Conservation (phyloP, 2,329 filamentous ascomycete species). For the Alternaria triticina region DNA sequence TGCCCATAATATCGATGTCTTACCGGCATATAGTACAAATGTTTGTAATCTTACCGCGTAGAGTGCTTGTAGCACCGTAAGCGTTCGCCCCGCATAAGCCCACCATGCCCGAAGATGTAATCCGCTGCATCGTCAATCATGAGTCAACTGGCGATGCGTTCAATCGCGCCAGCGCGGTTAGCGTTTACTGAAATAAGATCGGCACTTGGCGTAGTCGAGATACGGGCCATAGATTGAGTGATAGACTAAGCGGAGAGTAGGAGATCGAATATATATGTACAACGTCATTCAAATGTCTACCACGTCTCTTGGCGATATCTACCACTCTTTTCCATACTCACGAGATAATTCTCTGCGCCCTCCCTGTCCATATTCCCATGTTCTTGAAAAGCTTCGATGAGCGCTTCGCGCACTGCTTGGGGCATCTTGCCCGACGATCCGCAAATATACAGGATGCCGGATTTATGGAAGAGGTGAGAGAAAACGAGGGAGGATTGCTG, state of each 20-base stretch:
- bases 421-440: slow-evolving; percentile 74
- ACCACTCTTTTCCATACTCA: slow-evolving; percentile 65
- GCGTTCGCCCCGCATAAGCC: not conserved
- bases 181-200: not conserved
- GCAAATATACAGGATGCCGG: slow-evolving; percentile 64
- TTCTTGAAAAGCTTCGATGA: slow-evolving; percentile 66
- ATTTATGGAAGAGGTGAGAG: slow-evolving; percentile 57
- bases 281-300: slow-evolving; percentile 47
- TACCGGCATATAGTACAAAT: not conserved
- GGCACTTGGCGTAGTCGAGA: not conserved
- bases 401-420: slow-evolving; percentile 69
- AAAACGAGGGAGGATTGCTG: slow-evolving; percentile 59
- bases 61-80: not conserved
- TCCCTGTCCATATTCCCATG: slow-evolving; percentile 51
- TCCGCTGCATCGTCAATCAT: not conserved
- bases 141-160: not conserved
- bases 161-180: not conserved
- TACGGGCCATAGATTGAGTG: not conserved
- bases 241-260: not conserved
- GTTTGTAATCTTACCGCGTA: not conserved
- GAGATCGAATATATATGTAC: not conserved
- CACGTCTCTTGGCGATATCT: slow-evolving; percentile 74
- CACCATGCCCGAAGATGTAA: not conserved
- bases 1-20: not conserved
- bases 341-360: slow-evolving; percentile 63